These are phyloP conservation scores for Cochlearia excelsa DNA, from an alignment of 345 rosid species.

Conservation along the genomic window DNA sequence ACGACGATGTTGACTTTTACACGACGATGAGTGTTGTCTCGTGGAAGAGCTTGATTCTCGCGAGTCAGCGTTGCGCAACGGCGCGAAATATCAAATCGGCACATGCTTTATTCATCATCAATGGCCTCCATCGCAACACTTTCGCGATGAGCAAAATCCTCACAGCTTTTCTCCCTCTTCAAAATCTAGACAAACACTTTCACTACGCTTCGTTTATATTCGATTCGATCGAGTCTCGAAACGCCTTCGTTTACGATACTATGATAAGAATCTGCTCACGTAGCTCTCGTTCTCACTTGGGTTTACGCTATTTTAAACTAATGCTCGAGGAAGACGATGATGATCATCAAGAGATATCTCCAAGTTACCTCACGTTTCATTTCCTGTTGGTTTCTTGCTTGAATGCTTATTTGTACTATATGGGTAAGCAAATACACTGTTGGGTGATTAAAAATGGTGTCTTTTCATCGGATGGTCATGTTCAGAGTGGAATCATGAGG, in stretches of 20 bases:
- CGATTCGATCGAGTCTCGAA: constrained; percentile 32
- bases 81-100: constrained; percentile 39
- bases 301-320: constrained; percentile 40
- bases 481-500: constrained; percentile 44
- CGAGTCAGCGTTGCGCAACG: constrained; percentile 35
- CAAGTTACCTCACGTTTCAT: constrained; percentile 50
- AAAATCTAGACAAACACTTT: constrained; percentile 32
- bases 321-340: constrained; percentile 34
- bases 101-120: constrained; percentile 43
- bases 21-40: constrained; percentile 33
- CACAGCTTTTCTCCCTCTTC: constrained; percentile 39
- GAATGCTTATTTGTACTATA: constrained; percentile 28
- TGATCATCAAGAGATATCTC: constrained; percentile 11
- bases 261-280: constrained; percentile 50
- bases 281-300: constrained; percentile 38
- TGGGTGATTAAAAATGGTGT: constrained; percentile 51
- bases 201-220: constrained; percentile 45
- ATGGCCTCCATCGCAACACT: constrained; percentile 39
- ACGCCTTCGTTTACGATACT: constrained; percentile 44
- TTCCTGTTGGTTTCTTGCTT: constrained; percentile 42
- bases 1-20: too few species aligned
- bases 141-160: constrained; percentile 49
- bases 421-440: constrained; percentile 43
- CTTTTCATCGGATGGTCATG: constrained; percentile 44
- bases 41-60: constrained; percentile 41